Conservation (phyloP, 768 basidiomycete genomes). For the Boletus tomentosulus region DNA sequence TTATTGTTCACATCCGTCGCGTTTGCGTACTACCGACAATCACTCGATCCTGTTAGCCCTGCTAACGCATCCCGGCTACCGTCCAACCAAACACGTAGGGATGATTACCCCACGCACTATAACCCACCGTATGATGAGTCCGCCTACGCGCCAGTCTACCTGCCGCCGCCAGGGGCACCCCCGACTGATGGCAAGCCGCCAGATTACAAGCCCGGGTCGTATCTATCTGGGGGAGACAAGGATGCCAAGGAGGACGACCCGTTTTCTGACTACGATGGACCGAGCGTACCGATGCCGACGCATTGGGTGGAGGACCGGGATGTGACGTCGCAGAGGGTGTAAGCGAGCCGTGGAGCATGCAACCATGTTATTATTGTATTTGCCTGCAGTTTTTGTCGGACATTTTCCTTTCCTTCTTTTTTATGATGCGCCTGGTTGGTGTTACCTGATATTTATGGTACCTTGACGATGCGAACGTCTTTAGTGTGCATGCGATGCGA, state of each 20-base stretch:
- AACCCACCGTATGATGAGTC: slow-evolving; percentile 49
- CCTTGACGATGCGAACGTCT: not conserved
- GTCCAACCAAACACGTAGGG: slow-evolving; percentile 34
- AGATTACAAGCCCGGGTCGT: slow-evolving; percentile 41
- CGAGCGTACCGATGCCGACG: slow-evolving; percentile 30
- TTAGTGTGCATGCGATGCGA: not conserved
- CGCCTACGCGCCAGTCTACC: slow-evolving; percentile 35
- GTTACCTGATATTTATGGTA: not conserved
- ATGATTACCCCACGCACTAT: slow-evolving; percentile 49
- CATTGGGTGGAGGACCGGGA: slow-evolving; percentile 43
- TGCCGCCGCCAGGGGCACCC: slow-evolving; percentile 51
- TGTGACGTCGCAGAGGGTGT: slow-evolving; percentile 20
- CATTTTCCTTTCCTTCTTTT: not conserved
- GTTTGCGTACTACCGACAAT: slow-evolving; percentile 72
- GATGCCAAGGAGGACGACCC: slow-evolving; percentile 45
- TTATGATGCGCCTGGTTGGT: not conserved
- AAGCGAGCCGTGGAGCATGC: not conserved
- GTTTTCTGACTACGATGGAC: slow-evolving; percentile 49
- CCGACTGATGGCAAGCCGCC: slow-evolving; percentile 46
- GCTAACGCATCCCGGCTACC: slow-evolving; percentile 48
- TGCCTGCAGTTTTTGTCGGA: not conserved
- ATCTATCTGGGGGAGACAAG: slow-evolving; percentile 27
- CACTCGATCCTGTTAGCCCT: slow-evolving; percentile 60
- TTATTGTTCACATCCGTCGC: slow-evolving; percentile 61
- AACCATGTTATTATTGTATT: not conserved